phyloP scores from a whole-genome alignment of 257 asterid species.

The Gentiana dahurica region DNA sequence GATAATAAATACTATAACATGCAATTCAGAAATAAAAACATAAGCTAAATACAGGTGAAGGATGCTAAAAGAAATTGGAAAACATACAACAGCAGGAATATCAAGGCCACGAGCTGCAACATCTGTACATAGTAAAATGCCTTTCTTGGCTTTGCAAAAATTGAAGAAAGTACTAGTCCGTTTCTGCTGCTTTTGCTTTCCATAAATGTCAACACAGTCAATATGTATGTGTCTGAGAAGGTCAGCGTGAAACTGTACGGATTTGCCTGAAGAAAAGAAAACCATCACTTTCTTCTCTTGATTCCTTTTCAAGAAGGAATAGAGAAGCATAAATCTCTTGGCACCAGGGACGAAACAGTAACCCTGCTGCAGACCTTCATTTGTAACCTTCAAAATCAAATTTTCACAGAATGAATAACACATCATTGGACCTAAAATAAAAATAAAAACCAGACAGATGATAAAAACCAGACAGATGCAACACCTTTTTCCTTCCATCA shows the following conservation, averaged over 20 bases:
- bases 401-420: neutral
- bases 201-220: conserved; percentile 74
- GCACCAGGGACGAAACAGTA: conserved; percentile 78
- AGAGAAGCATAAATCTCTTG: conserved; percentile 79
- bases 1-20: neutral
- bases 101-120: conserved; percentile 99
- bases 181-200: conserved; percentile 94
- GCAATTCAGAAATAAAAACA: neutral
- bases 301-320: conserved; percentile 82
- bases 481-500: conserved; percentile 78
- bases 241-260: conserved; percentile 83
- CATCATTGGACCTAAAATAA: conserved; percentile 2
- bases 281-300: conserved; percentile 93
- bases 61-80: neutral
- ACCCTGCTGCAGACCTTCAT: conserved; percentile 96
- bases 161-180: conserved; percentile 73
- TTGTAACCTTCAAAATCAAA: conserved; percentile 52
- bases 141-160: conserved; percentile 80
- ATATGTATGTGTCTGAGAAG: conserved; percentile 67
- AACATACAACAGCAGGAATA: conserved; percentile 91
- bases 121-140: conserved; percentile 84
- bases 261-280: conserved; percentile 88
- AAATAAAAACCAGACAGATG: neutral
- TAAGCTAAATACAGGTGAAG: conserved; percentile 1
- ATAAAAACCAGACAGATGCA: neutral